Percentiles rank a stretch among this genome's conserved stretches.
phyloP scores from a whole-genome alignment of 441 rosid species.

The Flueggea neowawraea region DNA sequence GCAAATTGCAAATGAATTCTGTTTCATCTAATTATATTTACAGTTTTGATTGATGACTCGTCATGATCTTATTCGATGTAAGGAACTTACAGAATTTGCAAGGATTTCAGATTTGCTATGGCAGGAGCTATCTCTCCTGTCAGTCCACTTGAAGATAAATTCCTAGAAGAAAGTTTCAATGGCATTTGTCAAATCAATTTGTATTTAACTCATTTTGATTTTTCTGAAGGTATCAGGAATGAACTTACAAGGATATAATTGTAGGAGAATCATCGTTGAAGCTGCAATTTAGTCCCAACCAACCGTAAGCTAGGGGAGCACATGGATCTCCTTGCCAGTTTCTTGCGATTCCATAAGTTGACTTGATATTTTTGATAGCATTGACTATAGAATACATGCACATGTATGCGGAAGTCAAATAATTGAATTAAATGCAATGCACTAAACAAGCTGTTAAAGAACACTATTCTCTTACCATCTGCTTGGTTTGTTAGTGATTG shows the following conservation, averaged over 20 bases:
- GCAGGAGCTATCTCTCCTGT: constrained; percentile 14
- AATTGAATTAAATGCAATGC: too few relatives aligned
- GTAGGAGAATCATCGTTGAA: constrained; percentile 18
- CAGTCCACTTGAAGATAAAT: constrained; percentile 33
- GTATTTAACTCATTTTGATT: not conserved
- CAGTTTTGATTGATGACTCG: too few relatives aligned
- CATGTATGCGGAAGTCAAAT: not conserved
- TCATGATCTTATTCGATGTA: not conserved
- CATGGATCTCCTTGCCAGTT: constrained; percentile 53
- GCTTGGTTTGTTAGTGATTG: too few relatives aligned
- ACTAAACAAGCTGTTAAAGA: too few relatives aligned
- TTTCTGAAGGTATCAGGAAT: not conserved
- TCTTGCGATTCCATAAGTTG: constrained; percentile 22
- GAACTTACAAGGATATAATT: constrained; percentile 38
- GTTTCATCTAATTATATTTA: not conserved
- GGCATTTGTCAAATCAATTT: not conserved
- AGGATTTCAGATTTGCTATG: constrained; percentile 17
- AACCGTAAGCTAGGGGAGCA: constrained; percentile 1
- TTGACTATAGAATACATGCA: constrained; percentile 12
- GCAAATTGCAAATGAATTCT: not conserved
- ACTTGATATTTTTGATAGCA: constrained; percentile 29
- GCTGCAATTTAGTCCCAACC: constrained; percentile 44
- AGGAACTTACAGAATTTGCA: constrained; percentile 29
- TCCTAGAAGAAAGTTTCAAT: constrained; percentile 10
- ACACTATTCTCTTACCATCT: too few relatives aligned